A percentile compares a stretch with the other conserved stretches of the same genome.
Conservation (phyloP, 73 alveolate genomes). For the Uronychia binucleata region DNA sequence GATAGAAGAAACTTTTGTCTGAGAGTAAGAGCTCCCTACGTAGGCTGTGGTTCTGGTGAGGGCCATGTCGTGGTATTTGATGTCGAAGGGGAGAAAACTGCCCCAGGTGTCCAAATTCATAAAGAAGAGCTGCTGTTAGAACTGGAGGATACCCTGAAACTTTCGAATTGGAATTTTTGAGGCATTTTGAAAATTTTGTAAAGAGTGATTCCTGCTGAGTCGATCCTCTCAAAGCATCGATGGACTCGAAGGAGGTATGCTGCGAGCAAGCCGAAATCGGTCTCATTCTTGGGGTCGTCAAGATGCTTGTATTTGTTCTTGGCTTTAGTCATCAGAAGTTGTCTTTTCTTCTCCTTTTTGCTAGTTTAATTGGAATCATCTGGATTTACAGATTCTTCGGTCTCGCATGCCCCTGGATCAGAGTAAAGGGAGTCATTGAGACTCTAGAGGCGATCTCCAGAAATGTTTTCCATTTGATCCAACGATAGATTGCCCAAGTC, state of each 20-base stretch:
- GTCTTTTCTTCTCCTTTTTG: not conserved
- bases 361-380: not conserved
- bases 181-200: not conserved
- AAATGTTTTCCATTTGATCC: not conserved
- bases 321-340: not conserved
- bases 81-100: constrained; percentile 37
- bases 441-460: not conserved
- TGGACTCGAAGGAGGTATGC: not conserved
- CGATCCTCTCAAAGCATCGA: constrained; percentile 4
- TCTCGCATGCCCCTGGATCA: not conserved
- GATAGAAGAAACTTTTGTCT: too few species aligned
- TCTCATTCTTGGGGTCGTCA: not conserved
- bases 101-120: constrained; percentile 65
- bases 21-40: too few species aligned
- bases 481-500: not conserved
- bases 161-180: not conserved
- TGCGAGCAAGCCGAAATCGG: not conserved
- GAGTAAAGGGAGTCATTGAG: not conserved
- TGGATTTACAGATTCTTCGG: not conserved
- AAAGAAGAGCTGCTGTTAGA: constrained; percentile 6
- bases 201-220: constrained; percentile 19
- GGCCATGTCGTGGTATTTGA: constrained; percentile 36
- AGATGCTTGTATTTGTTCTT: not conserved
- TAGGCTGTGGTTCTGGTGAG: constrained; percentile 48
- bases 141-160: not conserved